phyloP scores from a whole-genome alignment of 129 eudicot genomes.

The sunflower (Helianthus annuus) region DNA sequence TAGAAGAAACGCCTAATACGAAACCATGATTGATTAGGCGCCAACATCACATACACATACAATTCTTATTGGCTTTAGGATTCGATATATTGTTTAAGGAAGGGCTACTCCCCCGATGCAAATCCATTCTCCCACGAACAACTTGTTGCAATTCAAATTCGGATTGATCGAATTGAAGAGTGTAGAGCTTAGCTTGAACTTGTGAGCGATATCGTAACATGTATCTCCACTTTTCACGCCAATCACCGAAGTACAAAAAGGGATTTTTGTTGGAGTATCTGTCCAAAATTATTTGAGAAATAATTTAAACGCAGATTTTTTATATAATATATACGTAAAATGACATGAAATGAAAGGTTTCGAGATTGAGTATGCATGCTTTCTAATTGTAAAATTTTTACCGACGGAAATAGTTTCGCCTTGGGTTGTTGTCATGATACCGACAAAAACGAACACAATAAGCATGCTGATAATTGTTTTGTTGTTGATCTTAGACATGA shows the following conservation, averaged over 20 bases:
- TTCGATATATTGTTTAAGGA: not conserved
- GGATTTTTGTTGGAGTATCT: not conserved
- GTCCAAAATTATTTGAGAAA: not conserved
- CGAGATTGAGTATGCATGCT: not conserved
- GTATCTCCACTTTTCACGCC: slow-evolving; percentile 53
- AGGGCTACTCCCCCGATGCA: slow-evolving; percentile 39
- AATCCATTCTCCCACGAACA: slow-evolving; percentile 55
- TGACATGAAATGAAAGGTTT: too few species aligned
- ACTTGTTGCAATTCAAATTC: slow-evolving; percentile 41
- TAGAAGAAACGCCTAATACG: not conserved
- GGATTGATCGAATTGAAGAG: slow-evolving; percentile 39
- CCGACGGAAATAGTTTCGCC: not conserved
- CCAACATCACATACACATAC: not conserved
- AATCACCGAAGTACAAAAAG: slow-evolving; percentile 26
- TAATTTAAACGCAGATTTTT: not conserved
- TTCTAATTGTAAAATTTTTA: not conserved
- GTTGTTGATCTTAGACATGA: slow-evolving; percentile 18
- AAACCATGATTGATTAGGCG: not conserved
- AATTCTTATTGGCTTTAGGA: not conserved
- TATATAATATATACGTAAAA: not conserved
- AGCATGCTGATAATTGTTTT: slow-evolving; percentile 3
- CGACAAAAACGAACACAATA: slow-evolving; percentile 9
- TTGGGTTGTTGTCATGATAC: slow-evolving; percentile 12
- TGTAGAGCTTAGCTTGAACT: slow-evolving; percentile 30
- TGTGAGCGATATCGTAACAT: slow-evolving; percentile 37